Percentiles rank a stretch among this genome's conserved stretches.
Conservation (phyloP, 1,139 yeast genomes). For the Kodamaea ohmeri region DNA sequence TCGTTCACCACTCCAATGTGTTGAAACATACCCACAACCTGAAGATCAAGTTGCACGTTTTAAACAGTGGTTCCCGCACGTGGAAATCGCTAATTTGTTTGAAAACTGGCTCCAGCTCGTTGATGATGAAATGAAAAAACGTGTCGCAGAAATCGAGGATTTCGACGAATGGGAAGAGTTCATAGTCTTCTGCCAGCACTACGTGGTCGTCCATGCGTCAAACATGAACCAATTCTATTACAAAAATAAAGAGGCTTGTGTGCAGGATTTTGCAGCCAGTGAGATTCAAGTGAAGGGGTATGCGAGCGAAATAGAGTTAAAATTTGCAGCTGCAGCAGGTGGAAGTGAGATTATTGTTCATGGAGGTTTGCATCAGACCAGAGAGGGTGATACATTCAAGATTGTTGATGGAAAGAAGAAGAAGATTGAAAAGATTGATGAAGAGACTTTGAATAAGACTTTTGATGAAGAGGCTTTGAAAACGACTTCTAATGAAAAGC, state of each 20-base stretch:
- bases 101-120: slow-evolving; percentile 56
- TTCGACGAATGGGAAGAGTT: slow-evolving; percentile 89
- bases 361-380: slow-evolving; percentile 57
- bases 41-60: slow-evolving; percentile 53
- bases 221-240: slow-evolving; percentile 25
- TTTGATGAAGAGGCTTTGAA: too few relatives aligned
- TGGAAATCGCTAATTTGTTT: slow-evolving; percentile 54
- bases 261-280: slow-evolving; percentile 11
- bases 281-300: slow-evolving; percentile 9
- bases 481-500: too few relatives aligned
- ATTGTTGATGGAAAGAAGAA: slow-evolving; percentile 13
- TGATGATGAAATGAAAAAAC: slow-evolving; percentile 34
- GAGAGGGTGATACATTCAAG: slow-evolving; percentile 25
- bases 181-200: slow-evolving; percentile 73
- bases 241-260: slow-evolving; percentile 1
- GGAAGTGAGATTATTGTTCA: slow-evolving; percentile 32
- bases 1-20: slow-evolving; percentile 70
- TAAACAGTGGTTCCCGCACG: slow-evolving; percentile 37
- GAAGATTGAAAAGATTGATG: too few relatives aligned
- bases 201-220: slow-evolving; percentile 65
- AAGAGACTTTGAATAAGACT: too few relatives aligned
- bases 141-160: slow-evolving; percentile 54
- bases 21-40: slow-evolving; percentile 54
- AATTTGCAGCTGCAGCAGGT: slow-evolving; percentile 45
- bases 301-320: slow-evolving; percentile 30